Base-by-base conservation (phyloP, 2,329 filamentous ascomycete species). In the Incumbomyces lentus region DNA sequence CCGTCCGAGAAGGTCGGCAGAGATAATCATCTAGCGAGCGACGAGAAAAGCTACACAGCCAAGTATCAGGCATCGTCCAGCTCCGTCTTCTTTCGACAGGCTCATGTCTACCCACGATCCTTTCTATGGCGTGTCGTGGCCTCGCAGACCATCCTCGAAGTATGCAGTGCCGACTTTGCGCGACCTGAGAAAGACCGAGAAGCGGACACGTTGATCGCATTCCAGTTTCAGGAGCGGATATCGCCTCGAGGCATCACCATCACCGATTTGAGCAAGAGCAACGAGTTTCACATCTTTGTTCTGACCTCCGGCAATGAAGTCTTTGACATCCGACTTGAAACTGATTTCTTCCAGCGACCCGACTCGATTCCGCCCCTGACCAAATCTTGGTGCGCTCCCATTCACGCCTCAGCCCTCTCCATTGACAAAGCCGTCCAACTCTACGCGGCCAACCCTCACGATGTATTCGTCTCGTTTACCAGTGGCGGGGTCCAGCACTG, bases 41-140 rank as follows among this genome's bases (percentile, higher is more conserved):
- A 55, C 32, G 84, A 90, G 62, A 78, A 78, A 46, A 70, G 76
- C 8, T 95, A 93, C 60, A 78, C 81, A 54, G 71, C 76, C 50
- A 81, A 78, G 52, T 78, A 85, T 60, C 70, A 95, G 44, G 86
- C 90, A 19, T 81, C 74, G 1, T 78, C 88, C 29, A 83, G 86
- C 22, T 87, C 86, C 2, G 75, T 96, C 47, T 95, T 86, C 69
- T 88, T 94, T 65, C 81, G 92, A 46, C 77, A 78, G 63, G 77
- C 83, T 63, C 79, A 84, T 59, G 72, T 76, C 53, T 81, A 83
- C 53, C 92, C 92, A 33, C 81, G 85, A 60, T 86, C 79, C 64
- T 93, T 96, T 61, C 74, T 95, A 40, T 98, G 92, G 92, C 79
- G 90, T 56, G 75, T 96, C 33, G 68, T 95, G 50, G 84, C 94